phyloP scores from a whole-genome alignment of 768 basidiomycete genomes.

The Imleria badia region DNA sequence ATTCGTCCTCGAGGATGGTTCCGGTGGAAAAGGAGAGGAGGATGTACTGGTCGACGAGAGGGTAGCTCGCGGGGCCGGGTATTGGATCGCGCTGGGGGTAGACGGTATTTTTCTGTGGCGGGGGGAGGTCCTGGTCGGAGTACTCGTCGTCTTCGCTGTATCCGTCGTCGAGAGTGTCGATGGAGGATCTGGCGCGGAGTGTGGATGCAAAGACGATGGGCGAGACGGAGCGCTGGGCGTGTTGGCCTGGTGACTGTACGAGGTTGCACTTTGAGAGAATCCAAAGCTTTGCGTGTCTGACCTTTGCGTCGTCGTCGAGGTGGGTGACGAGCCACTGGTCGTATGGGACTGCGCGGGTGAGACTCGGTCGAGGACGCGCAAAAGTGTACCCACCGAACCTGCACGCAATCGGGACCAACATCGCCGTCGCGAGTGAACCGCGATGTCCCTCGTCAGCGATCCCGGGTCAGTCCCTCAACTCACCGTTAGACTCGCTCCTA shows the following conservation, averaged over 20 bases:
- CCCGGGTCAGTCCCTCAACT: conserved; percentile 38
- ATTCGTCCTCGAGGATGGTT: conserved; percentile 68
- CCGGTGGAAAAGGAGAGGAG: conserved; percentile 69
- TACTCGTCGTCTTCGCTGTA: conserved; percentile 35
- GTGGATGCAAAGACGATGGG: conserved; percentile 65
- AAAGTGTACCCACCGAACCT: conserved; percentile 48
- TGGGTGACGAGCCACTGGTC: conserved; percentile 82
- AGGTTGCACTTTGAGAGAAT: conserved; percentile 57
- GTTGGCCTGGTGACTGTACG: conserved; percentile 30
- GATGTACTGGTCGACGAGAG: conserved; percentile 41
- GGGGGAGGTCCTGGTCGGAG: conserved; percentile 27
- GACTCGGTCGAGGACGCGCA: too few relatives aligned
- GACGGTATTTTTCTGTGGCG: conserved; percentile 1
- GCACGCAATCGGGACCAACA: conserved; percentile 48
- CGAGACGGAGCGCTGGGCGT: conserved; percentile 49
- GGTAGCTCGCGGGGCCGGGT: conserved; percentile 11
- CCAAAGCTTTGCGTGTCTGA: conserved; percentile 62
- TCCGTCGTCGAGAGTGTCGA: conserved; percentile 28
- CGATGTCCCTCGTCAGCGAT: conserved; percentile 65
- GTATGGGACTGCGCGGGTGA: conserved; percentile 48
- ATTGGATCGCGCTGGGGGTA: conserved; percentile 9
- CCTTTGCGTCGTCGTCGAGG: conserved; percentile 57
- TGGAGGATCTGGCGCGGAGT: conserved; percentile 11
- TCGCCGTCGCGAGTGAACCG: background rate
- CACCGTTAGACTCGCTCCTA: too few relatives aligned